A percentile compares a stretch with the other conserved stretches of the same genome.
phyloP scores from a whole-genome alignment of 208 protist genomes.

The Angomonas desouzai region DNA sequence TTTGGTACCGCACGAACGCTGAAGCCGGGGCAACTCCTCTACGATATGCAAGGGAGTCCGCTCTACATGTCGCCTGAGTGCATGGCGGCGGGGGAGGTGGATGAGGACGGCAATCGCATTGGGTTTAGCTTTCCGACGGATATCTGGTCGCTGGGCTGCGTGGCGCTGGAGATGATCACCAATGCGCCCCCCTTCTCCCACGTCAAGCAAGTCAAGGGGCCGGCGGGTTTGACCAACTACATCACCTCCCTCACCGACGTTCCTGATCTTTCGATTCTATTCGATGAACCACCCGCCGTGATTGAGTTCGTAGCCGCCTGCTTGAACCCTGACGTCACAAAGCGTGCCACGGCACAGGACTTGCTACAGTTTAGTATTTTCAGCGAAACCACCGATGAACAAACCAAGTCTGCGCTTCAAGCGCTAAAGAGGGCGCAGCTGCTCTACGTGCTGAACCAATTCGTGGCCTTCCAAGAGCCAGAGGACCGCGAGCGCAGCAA shows the following conservation, averaged over 20 bases:
- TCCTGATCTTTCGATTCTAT: constrained; percentile 78
- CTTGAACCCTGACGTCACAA: constrained; percentile 61
- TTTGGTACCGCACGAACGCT: constrained; percentile 86
- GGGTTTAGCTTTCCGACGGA: constrained; percentile 83
- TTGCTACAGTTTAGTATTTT: constrained; percentile 78
- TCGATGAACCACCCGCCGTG: constrained; percentile 56
- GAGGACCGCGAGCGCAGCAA: constrained; percentile 19
- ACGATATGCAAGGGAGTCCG: constrained; percentile 84
- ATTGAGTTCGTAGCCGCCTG: constrained; percentile 84
- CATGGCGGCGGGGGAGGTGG: constrained; percentile 70
- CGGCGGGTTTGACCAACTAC: constrained; percentile 69
- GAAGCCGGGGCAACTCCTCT: constrained; percentile 51
- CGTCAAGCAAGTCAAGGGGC: constrained; percentile 62
- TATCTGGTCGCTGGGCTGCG: constrained; percentile 87
- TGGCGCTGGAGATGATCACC: constrained; percentile 86
- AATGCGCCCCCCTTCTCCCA: constrained; percentile 83
- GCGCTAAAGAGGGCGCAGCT: constrained; percentile 77
- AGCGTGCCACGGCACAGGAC: constrained; percentile 65
- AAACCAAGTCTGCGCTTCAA: constrained; percentile 66
- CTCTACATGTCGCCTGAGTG: constrained; percentile 90
- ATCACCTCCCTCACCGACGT: constrained; percentile 79
- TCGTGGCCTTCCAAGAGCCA: constrained; percentile 79
- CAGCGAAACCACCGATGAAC: constrained; percentile 54
- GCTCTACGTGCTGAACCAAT: constrained; percentile 81
- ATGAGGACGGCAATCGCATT: constrained; percentile 60